These are phyloP conservation scores for Pulveroboletus frians DNA, from an alignment of 768 basidiomycete genomes.

Conservation along the genomic window DNA sequence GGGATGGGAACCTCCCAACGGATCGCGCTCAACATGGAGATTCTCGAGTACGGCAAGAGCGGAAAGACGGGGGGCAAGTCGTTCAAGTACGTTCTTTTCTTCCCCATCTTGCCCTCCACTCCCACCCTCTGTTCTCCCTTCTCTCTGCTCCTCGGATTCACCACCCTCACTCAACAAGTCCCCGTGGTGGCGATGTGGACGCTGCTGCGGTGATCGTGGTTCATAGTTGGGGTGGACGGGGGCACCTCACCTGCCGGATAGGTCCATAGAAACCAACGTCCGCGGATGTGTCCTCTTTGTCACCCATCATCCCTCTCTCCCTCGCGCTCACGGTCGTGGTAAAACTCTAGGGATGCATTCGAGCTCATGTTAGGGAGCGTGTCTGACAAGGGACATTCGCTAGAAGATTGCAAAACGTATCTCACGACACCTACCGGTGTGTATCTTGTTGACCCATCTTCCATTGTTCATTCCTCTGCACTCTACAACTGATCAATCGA, in stretches of 20 bases:
- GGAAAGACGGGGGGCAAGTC: constrained; percentile 17
- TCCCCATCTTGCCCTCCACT: not conserved
- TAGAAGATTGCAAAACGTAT: constrained; percentile 80
- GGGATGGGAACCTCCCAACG: constrained; percentile 73
- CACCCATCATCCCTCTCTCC: not conserved
- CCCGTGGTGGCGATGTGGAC: not conserved
- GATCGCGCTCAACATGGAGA: constrained; percentile 58
- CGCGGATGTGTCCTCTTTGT: constrained; percentile 8
- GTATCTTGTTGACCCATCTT: constrained; percentile 17
- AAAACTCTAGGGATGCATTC: constrained; percentile 70
- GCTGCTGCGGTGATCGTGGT: not conserved
- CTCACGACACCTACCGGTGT: constrained; percentile 56
- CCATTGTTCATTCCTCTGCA: not conserved
- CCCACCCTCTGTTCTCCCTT: not conserved
- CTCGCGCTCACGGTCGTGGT: constrained; percentile 16
- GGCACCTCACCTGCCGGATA: not conserved
- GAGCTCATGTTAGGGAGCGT: constrained; percentile 82
- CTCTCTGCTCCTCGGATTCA: not conserved
- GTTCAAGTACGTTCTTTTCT: constrained; percentile 41
- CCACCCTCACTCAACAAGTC: not conserved
- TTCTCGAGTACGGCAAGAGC: constrained; percentile 51
- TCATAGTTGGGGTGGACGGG: not conserved
- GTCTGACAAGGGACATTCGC: constrained; percentile 63
- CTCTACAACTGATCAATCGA: not conserved
- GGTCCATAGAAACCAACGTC: not conserved